Percentiles rank a stretch among this genome's conserved stretches.
Conservation (phyloP, 1,139 yeast genomes). For the Pichiaceae sp. region DNA sequence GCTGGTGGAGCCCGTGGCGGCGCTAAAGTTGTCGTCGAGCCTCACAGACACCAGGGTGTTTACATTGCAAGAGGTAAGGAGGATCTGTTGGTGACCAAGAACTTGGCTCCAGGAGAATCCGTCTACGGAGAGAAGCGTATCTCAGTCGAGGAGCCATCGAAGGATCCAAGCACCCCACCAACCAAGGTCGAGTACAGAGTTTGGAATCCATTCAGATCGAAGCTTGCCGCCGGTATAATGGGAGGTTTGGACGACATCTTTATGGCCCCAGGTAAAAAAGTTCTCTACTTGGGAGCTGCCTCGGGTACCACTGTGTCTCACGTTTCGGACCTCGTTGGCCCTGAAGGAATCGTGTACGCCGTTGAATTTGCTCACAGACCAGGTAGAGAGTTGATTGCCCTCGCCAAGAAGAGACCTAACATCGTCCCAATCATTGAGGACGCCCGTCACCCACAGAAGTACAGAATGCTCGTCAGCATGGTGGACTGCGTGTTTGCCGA, state of each 20-base stretch:
- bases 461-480: slow-evolving; percentile 98
- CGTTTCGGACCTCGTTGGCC: slow-evolving; percentile 97
- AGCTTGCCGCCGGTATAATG: slow-evolving; percentile 99
- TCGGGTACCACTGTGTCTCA: slow-evolving; percentile 99
- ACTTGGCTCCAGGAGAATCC: slow-evolving; percentile 96
- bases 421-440: slow-evolving; percentile 98
- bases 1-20: slow-evolving; percentile 82
- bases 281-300: slow-evolving; percentile 96
- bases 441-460: slow-evolving; percentile 99
- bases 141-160: slow-evolving; percentile 83
- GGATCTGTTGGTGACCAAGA: slow-evolving; percentile 94
- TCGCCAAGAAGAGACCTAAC: slow-evolving; percentile 99
- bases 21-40: slow-evolving; percentile 93
- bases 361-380: slow-evolving; percentile 99
- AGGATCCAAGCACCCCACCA: slow-evolving; percentile 80
- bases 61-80: slow-evolving; percentile 99
- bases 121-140: slow-evolving; percentile 98
- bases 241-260: slow-evolving; percentile 98
- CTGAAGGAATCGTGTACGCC: slow-evolving; percentile 97
- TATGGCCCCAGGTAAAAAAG: slow-evolving; percentile 97
- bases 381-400: slow-evolving; percentile 96
- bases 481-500: slow-evolving; percentile 98
- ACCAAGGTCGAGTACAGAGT: slow-evolving; percentile 98
- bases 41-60: slow-evolving; percentile 97
- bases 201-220: slow-evolving; percentile 99